Percentiles rank a stretch among this genome's conserved stretches.
phyloP scores from a whole-genome alignment of 2,329 filamentous ascomycete genomes.

The Fusarium sp. region DNA sequence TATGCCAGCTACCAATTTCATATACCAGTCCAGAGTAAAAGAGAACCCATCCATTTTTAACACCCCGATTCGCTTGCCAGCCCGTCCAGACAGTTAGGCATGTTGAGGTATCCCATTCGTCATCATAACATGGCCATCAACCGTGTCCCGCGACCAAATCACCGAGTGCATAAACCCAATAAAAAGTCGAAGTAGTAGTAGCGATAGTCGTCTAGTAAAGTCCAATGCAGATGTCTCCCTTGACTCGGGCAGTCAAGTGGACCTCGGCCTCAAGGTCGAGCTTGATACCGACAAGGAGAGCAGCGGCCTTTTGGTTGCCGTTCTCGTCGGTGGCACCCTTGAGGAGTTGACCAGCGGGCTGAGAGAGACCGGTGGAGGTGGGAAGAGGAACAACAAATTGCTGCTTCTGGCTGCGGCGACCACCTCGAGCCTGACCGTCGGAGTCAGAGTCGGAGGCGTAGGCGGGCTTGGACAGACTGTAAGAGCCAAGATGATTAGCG shows the following conservation, averaged over 20 bases:
- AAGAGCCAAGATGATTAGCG: conserved; percentile 22
- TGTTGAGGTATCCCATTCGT: conserved; percentile 35
- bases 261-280: conserved; percentile 72
- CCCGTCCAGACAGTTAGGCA: conserved; percentile 34
- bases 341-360: conserved; percentile 58
- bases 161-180: conserved; percentile 11
- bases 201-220: conserved; percentile 39
- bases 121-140: conserved; percentile 36
- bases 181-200: background rate
- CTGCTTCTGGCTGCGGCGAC: conserved; percentile 43
- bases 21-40: conserved; percentile 30
- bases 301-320: conserved; percentile 67
- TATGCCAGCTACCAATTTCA: conserved; percentile 37
- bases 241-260: conserved; percentile 68
- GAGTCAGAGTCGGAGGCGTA: conserved; percentile 48
- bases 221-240: conserved; percentile 68
- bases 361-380: conserved; percentile 52
- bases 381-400: conserved; percentile 47
- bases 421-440: conserved; percentile 47
- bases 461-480: conserved; percentile 46
- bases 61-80: conserved; percentile 29
- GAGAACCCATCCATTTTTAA: conserved; percentile 24
- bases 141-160: conserved; percentile 30
- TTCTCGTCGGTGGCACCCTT: conserved; percentile 67
- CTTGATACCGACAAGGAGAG: conserved; percentile 71